Conservation (phyloP, 2,329 filamentous ascomycete genomes). For the Ceratocystis huliohia region DNA sequence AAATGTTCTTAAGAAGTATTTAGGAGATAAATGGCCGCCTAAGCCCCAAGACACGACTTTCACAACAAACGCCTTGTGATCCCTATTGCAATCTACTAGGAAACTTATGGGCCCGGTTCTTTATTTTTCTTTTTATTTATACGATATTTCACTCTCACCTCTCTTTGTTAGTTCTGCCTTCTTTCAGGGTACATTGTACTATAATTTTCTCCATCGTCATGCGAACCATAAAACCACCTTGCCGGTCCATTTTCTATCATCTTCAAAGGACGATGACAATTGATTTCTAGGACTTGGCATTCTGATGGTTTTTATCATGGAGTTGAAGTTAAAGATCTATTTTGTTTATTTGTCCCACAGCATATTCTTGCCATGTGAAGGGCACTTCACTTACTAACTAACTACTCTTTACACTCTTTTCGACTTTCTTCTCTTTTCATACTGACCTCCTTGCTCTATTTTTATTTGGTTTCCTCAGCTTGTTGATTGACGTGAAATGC, state of each 20-base stretch:
- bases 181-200: not conserved
- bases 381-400: not conserved
- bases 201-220: not conserved
- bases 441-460: not conserved
- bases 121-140: not conserved
- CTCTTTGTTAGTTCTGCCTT: not conserved
- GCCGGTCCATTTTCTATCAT: not conserved
- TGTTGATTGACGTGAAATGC: not conserved
- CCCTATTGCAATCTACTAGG: not conserved
- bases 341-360: not conserved
- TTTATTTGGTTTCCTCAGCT: not conserved
- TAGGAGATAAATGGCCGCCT: conserved; percentile 32
- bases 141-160: not conserved
- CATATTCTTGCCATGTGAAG: not conserved
- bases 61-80: not conserved
- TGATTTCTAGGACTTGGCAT: not conserved
- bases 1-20: conserved; percentile 55
- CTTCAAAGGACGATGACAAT: too few species aligned
- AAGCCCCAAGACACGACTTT: not conserved
- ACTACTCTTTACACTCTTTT: not conserved
- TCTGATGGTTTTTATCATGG: not conserved
- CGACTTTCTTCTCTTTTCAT: not conserved
- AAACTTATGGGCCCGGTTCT: too few species aligned
- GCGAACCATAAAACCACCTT: not conserved
- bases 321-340: not conserved